Conservation (phyloP, 2,329 filamentous ascomycete genomes). For the Aspergillus tamarii region DNA sequence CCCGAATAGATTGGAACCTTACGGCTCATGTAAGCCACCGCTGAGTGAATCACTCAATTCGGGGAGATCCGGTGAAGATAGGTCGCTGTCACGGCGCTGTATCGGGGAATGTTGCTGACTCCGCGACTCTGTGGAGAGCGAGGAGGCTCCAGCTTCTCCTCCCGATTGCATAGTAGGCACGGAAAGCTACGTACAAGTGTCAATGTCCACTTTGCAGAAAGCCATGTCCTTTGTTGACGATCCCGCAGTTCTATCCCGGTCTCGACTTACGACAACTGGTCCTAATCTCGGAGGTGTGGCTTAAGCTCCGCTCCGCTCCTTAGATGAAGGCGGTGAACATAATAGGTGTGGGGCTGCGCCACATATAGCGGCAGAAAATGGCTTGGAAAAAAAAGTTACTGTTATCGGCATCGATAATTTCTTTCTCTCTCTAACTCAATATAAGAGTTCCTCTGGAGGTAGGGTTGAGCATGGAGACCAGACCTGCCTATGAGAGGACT, state of each 20-base stretch:
- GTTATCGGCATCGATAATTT: conserved; percentile 18
- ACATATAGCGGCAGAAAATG: conserved; percentile 28
- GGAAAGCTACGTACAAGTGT: conserved; percentile 26
- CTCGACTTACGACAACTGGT: conserved; percentile 18
- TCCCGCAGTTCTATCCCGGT: conserved; percentile 6
- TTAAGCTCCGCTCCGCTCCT: conserved; percentile 27
- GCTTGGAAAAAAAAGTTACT: conserved; percentile 36
- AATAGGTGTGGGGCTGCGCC: conserved; percentile 31
- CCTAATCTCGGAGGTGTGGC: conserved; percentile 27
- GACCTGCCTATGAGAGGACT: conserved; percentile 52
- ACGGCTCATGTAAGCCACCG: conserved; percentile 41
- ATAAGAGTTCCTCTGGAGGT: conserved; percentile 37
- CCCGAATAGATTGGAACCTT: conserved; percentile 17
- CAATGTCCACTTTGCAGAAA: conserved; percentile 23
- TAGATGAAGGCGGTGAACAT: conserved; percentile 31
- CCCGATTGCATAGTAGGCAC: conserved; percentile 31
- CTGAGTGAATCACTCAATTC: conserved; percentile 29
- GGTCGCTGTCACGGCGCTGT: conserved; percentile 27
- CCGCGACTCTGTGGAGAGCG: conserved; percentile 18
- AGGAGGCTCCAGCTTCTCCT: conserved; percentile 20
- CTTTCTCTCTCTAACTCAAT: conserved; percentile 31
- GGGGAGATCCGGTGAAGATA: conserved; percentile 6
- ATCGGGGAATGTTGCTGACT: conserved; percentile 18
- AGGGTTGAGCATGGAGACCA: conserved; percentile 42
- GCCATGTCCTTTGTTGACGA: conserved; percentile 20